These are phyloP conservation scores for Metarhizium brunneum DNA, from an alignment of 2,329 filamentous ascomycete genomes.

Conservation along the genomic window DNA sequence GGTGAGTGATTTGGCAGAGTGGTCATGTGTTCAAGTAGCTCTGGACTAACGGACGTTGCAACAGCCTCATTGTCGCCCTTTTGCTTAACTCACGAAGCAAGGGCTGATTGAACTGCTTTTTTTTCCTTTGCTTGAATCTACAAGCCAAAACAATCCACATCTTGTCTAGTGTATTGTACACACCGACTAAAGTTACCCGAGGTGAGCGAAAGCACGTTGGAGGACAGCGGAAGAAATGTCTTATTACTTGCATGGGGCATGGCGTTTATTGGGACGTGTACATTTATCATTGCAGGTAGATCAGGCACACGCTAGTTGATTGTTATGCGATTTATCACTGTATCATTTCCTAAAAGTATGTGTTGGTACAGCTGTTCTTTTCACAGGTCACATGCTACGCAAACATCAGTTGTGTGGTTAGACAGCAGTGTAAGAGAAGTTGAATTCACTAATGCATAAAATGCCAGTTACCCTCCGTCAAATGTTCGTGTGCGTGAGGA, in stretches of 20 bases:
- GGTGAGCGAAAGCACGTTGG: not conserved
- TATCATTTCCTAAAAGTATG: not conserved
- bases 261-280: constrained; percentile 29
- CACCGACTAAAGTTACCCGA: constrained; percentile 10
- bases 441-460: not conserved
- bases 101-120: constrained; percentile 30
- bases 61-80: constrained; percentile 80
- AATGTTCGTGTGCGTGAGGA: not conserved
- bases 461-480: not conserved
- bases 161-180: not conserved
- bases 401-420: constrained; percentile 6
- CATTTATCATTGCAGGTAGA: constrained; percentile 14
- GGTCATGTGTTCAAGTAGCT: not conserved
- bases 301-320: constrained; percentile 8
- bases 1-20: constrained; percentile 47
- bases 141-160: not conserved
- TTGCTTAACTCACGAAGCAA: constrained; percentile 85
- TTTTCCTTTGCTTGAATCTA: not conserved
- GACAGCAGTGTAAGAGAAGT: constrained; percentile 10
- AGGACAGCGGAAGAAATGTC: not conserved
- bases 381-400: not conserved
- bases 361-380: not conserved
- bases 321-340: not conserved
- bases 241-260: constrained; percentile 24
- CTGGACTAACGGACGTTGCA: constrained; percentile 1